Evolutionary conservation across 441 rosid genomes (phyloP).

Genomic region (Brassica hybrid): DNA sequence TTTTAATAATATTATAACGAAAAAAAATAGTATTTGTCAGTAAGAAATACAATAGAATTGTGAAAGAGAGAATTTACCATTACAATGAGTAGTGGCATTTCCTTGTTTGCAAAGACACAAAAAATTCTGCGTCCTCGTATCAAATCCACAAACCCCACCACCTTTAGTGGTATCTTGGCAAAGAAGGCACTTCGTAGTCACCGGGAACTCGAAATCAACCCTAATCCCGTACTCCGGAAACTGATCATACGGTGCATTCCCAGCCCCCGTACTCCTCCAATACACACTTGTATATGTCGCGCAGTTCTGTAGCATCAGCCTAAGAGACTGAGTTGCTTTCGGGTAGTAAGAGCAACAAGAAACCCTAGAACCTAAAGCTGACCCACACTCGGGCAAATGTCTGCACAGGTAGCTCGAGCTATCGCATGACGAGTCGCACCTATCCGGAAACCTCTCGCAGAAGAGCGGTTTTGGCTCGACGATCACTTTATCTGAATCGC

Average conservation of each 20-base stretch:
- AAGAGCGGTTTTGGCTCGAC: slow-evolving; percentile 82
- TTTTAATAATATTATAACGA: too few species aligned
- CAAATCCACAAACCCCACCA: slow-evolving; percentile 79
- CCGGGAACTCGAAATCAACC: slow-evolving; percentile 80
- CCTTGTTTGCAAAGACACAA: slow-evolving; percentile 65
- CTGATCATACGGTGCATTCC: slow-evolving; percentile 59
- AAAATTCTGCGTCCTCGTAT: slow-evolving; percentile 59
- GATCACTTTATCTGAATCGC: slow-evolving; percentile 66
- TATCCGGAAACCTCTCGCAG: slow-evolving; percentile 88
- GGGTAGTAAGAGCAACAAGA: slow-evolving; percentile 91
- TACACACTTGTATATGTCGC: slow-evolving; percentile 81
- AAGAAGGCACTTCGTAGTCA: slow-evolving; percentile 77
- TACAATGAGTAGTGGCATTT: slow-evolving; percentile 72
- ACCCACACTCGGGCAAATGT: slow-evolving; percentile 78
- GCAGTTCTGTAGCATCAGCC: slow-evolving; percentile 84
- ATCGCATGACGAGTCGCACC: slow-evolving; percentile 88
- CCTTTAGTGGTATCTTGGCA: slow-evolving; percentile 84
- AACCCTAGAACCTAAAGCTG: slow-evolving; percentile 49
- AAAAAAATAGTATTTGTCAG: too few species aligned
- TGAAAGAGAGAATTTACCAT: slow-evolving; percentile 46
- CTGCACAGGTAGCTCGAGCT: slow-evolving; percentile 88
- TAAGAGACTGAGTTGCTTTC: slow-evolving; percentile 78
- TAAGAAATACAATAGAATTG: too few species aligned
- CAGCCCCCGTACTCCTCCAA: slow-evolving; percentile 66
- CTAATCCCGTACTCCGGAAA: slow-evolving; percentile 85